Conservation (phyloP, 148 eudicot species). For the Dianthus caryophyllus region DNA sequence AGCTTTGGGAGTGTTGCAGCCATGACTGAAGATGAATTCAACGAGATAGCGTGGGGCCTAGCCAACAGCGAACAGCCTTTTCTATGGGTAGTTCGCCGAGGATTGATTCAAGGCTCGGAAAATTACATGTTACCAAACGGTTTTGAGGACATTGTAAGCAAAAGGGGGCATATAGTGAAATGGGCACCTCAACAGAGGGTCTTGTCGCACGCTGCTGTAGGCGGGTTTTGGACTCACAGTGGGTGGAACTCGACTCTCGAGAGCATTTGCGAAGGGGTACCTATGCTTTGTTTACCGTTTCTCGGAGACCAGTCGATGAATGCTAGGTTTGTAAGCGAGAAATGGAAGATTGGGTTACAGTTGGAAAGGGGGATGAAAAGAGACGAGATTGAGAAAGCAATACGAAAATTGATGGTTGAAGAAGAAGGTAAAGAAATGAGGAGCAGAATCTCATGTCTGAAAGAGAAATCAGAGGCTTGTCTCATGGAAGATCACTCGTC, state of each 20-base stretch:
- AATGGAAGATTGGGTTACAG: slow-evolving; percentile 37
- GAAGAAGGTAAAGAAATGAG: slow-evolving; percentile 49
- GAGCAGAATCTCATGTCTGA: slow-evolving; percentile 25
- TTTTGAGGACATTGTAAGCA: slow-evolving; percentile 17
- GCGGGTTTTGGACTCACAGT: slow-evolving; percentile 52
- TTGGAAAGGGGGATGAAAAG: slow-evolving; percentile 28
- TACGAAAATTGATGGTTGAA: slow-evolving; percentile 40
- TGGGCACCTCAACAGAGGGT: slow-evolving; percentile 59
- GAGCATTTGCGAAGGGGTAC: slow-evolving; percentile 51
- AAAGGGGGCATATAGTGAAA: slow-evolving; percentile 30
- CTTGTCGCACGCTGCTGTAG: slow-evolving; percentile 38
- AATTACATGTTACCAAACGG: slow-evolving; percentile 27
- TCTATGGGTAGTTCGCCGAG: slow-evolving; percentile 32
- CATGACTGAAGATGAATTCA: slow-evolving; percentile 22
- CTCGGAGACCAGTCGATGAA: slow-evolving; percentile 37
- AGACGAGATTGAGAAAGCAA: slow-evolving; percentile 24
- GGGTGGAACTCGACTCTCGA: slow-evolving; percentile 60
- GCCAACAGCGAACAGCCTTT: slow-evolving; percentile 36
- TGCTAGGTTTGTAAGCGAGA: slow-evolving; percentile 38
- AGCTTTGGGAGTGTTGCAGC: slow-evolving; percentile 44
- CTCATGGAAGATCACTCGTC: slow-evolving; percentile 48
- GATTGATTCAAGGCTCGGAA: slow-evolving; percentile 28
- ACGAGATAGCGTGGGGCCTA: slow-evolving; percentile 46
- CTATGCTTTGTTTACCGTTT: slow-evolving; percentile 45
- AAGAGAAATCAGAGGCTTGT: slow-evolving; percentile 35